A percentile compares a stretch with the other conserved stretches of the same genome.
Evolutionary conservation across 495 filamentous ascomycete species (phyloP).

Genomic region (Trichoderma reesei): DNA sequence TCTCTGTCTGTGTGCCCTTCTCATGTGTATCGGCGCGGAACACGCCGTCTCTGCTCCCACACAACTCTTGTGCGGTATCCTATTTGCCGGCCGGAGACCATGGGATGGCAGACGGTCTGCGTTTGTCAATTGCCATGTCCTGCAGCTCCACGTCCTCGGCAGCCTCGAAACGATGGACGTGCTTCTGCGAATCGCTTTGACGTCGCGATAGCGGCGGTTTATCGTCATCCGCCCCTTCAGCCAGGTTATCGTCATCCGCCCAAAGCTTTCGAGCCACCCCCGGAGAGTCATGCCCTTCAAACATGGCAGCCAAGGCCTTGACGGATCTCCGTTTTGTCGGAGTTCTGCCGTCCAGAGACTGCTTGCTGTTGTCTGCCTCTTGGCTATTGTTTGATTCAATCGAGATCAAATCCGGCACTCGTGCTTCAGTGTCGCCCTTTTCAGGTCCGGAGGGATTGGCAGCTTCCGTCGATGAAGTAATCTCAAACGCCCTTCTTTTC

Average conservation of each 20-base stretch:
- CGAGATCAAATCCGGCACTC: not conserved
- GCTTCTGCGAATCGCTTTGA: not conserved
- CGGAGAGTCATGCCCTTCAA: slow-evolving; percentile 18
- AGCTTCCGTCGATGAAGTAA: not conserved
- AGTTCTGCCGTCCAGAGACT: not conserved
- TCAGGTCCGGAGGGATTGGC: not conserved
- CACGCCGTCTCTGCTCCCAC: not conserved
- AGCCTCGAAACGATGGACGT: not conserved
- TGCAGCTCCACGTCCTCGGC: not conserved
- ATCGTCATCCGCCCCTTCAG: not conserved
- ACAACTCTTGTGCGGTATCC: not conserved
- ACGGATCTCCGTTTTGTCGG: slow-evolving; percentile 16
- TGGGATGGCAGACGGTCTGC: not conserved
- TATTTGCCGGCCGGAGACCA: not conserved
- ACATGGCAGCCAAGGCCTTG: slow-evolving; percentile 35
- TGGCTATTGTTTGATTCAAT: not conserved
- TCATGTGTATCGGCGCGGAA: not conserved
- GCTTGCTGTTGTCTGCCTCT: not conserved
- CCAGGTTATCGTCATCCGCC: not conserved
- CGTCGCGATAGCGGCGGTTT: too few species aligned
- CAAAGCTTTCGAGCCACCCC: not conserved
- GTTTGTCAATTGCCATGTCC: not conserved
- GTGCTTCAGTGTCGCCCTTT: not conserved
- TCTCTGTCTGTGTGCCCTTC: not conserved
- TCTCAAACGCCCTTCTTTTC: not conserved